Base-by-base conservation (phyloP, 2,329 filamentous ascomycete species). In the Xylariomycetidae sp. region DNA sequence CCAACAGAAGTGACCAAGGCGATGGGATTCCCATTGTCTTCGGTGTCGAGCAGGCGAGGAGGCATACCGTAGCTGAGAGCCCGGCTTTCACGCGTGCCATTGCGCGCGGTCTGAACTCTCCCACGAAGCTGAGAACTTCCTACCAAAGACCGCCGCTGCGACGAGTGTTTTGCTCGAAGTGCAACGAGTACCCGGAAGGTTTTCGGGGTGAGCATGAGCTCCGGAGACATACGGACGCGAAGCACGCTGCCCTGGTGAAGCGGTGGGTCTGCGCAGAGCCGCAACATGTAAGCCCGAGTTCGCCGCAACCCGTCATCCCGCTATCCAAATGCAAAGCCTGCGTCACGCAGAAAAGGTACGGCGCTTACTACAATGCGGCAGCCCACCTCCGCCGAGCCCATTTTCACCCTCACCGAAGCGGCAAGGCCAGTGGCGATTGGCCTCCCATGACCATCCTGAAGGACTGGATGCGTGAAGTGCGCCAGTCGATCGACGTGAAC, bases 151-250 rank as follows among this genome's bases (percentile, higher is more conserved):
- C 69, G 15, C 74, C 78, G 16, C 73, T 87, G 32, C 75, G 79
- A 16, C 85, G 87, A 46, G 82, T 88, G 31, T 81, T 78, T 54
- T 96, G 89, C 59, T 67, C 70, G 13, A 76, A 83, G 48, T 96
- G 89, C 64, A 80, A 82, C 45, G 85, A 88, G 50, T 81, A 90
- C 40, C 85, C 85, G 3, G 82, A 88, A 40, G 88, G 89, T 5
- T 96, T 95, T 58, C 82, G 89, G 28, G 89, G 89, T 37, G 88
- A 94, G 36, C 89, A 95, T 58, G 89, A 96, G 58, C 69, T 88
- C 30, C 71, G 82, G 35, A 72, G 85, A 37, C 85, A 89, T 56
- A 68, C 64, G 13, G 72, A 77, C 39, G 72, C 73, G 5, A 75
- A 75, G 39, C 73, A 77, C 44, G 70, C 73, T 4, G 63, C 70